Conservation (phyloP, 2,329 filamentous ascomycete species). For the Daldinia sp. region DNA sequence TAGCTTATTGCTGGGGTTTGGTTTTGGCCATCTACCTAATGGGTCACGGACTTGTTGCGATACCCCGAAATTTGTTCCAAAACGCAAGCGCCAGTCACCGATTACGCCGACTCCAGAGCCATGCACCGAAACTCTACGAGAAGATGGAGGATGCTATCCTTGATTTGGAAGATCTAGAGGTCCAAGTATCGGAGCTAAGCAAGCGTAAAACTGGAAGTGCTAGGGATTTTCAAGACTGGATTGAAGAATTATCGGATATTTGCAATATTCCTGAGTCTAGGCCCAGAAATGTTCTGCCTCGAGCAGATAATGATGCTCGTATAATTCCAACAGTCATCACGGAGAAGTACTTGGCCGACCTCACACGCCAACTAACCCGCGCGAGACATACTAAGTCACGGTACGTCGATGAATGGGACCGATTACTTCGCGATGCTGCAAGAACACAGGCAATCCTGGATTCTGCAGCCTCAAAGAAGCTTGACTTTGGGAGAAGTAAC, state of each 20-base stretch:
- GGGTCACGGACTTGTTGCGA: slow-evolving; percentile 94
- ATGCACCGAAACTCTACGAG: slow-evolving; percentile 86
- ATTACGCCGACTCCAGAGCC: slow-evolving; percentile 79
- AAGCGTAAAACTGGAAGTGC: slow-evolving; percentile 84
- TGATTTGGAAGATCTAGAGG: slow-evolving; percentile 83
- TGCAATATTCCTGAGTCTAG: slow-evolving; percentile 75
- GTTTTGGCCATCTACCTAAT: slow-evolving; percentile 95
- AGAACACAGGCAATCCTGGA: slow-evolving; percentile 86
- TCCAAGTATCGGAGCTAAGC: slow-evolving; percentile 81
- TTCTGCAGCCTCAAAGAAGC: slow-evolving; percentile 80
- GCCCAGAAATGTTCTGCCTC: slow-evolving; percentile 58
- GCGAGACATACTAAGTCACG: slow-evolving; percentile 86
- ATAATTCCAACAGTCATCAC: slow-evolving; percentile 85
- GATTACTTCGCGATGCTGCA: slow-evolving; percentile 78
- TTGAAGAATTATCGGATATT: slow-evolving; percentile 89
- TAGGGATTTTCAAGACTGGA: slow-evolving; percentile 87
- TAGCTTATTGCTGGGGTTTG: slow-evolving; percentile 94
- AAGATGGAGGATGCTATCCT: slow-evolving; percentile 86
- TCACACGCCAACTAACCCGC: slow-evolving; percentile 84
- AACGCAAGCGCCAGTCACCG: slow-evolving; percentile 81
- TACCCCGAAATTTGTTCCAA: slow-evolving; percentile 84
- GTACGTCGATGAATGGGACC: slow-evolving; percentile 88
- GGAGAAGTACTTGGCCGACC: slow-evolving; percentile 89
- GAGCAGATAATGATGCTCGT: slow-evolving; percentile 58
- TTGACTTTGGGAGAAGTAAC: slow-evolving; percentile 76